Evolutionary conservation across 1,284 basidiomycete species (phyloP).

Genomic region (Ustilago tritici): DNA sequence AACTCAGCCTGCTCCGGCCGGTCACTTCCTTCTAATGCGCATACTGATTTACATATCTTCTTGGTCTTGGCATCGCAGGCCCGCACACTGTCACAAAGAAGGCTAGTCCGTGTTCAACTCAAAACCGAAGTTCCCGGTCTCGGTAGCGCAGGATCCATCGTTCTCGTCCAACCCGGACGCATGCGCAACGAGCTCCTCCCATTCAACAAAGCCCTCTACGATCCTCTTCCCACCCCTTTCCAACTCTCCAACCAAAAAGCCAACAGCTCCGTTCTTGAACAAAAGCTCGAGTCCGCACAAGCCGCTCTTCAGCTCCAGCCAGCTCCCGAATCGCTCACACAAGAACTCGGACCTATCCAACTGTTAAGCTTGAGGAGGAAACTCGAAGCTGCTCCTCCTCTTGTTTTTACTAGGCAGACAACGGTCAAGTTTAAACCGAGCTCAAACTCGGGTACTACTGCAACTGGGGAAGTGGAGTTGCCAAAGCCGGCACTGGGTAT

Average conservation of each 20-base stretch:
- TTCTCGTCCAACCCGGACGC: constrained; percentile 47
- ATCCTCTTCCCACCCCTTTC: constrained; percentile 41
- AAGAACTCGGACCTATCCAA: constrained; percentile 43
- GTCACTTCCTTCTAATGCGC: too few species aligned
- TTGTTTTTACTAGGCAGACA: constrained; percentile 36
- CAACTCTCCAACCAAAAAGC: constrained; percentile 20
- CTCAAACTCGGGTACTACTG: not conserved
- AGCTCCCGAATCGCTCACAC: constrained; percentile 32
- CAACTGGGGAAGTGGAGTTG: constrained; percentile 17
- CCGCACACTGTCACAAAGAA: constrained; percentile 45
- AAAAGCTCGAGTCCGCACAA: constrained; percentile 31
- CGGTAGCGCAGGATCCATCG: constrained; percentile 30
- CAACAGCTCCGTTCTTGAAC: constrained; percentile 26
- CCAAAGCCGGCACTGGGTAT: constrained; percentile 39
- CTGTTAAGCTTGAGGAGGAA: constrained; percentile 44
- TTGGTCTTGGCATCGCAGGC: constrained; percentile 13
- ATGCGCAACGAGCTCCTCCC: constrained; percentile 53
- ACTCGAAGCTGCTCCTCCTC: constrained; percentile 30
- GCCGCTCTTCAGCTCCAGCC: constrained; percentile 19
- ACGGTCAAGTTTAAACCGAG: constrained; percentile 27
- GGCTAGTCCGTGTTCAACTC: constrained; percentile 52
- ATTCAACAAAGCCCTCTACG: constrained; percentile 32
- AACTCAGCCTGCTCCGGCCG: not conserved
- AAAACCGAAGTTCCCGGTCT: constrained; percentile 24
- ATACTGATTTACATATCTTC: too few species aligned